phyloP scores from a whole-genome alignment of 2,329 filamentous ascomycete genomes.

The Ceratocystis colombiana region DNA sequence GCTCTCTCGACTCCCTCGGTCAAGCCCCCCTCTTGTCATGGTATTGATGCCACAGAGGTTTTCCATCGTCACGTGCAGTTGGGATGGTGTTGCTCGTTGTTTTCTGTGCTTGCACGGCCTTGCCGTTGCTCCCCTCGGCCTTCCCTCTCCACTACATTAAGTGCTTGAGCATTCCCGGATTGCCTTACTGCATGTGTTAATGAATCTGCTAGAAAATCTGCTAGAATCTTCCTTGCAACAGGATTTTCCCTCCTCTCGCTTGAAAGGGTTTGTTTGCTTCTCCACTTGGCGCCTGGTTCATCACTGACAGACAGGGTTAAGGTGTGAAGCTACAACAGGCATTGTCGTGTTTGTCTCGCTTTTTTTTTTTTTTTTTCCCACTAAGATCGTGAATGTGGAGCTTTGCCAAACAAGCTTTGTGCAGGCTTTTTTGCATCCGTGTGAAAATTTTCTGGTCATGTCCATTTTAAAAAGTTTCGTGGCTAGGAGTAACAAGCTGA shows the following conservation, averaged over 20 bases:
- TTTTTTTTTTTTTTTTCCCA: neutral
- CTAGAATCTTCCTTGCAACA: constrained; percentile 4
- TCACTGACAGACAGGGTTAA: neutral
- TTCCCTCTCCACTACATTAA: neutral
- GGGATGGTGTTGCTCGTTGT: neutral
- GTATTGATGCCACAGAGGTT: too few species aligned
- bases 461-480: neutral
- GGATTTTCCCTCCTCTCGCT: neutral
- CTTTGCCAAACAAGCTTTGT: neutral
- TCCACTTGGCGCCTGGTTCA: neutral
- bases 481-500: too few species aligned
- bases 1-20: too few species aligned
- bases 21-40: too few species aligned
- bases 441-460: constrained; percentile 13
- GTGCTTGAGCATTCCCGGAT: neutral
- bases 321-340: neutral
- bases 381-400: neutral
- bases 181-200: too few species aligned
- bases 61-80: neutral
- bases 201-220: neutral
- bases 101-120: neutral
- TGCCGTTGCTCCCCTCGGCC: neutral
- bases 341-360: too few species aligned
- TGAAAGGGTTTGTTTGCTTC: neutral
- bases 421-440: neutral